phyloP scores from a whole-genome alignment of 2,329 filamentous ascomycete species.

The Colletotrichum tabaci region DNA sequence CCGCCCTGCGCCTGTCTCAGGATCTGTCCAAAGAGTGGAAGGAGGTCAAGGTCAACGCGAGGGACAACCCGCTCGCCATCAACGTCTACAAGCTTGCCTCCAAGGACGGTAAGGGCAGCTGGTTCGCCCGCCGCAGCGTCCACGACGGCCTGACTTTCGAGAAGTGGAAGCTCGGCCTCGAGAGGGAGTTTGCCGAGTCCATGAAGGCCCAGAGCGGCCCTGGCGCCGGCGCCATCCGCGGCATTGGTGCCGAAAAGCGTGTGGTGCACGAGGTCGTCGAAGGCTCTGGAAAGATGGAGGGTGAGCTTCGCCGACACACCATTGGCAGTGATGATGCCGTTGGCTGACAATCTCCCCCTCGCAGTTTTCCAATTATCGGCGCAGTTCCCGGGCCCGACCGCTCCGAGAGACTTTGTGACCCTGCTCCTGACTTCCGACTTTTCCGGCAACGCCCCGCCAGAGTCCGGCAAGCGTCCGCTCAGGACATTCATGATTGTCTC shows the following conservation, averaged over 20 bases:
- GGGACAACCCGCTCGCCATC: conserved; percentile 83
- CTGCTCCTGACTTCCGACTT: conserved; percentile 79
- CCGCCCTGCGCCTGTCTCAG: conserved; percentile 63
- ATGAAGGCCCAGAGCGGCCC: conserved; percentile 79
- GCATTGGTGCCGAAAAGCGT: conserved; percentile 85
- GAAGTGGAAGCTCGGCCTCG: conserved; percentile 83
- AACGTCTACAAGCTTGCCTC: conserved; percentile 84
- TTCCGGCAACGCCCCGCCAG: conserved; percentile 54
- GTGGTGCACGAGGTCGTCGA: conserved; percentile 75
- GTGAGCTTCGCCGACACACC: conserved; percentile 54
- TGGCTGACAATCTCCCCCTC: conserved; percentile 32
- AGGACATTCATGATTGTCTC: conserved; percentile 91
- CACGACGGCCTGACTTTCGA: conserved; percentile 84
- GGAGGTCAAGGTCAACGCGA: conserved; percentile 79
- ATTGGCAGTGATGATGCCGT: conserved; percentile 22
- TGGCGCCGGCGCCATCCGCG: conserved; percentile 82
- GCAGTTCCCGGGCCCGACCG: conserved; percentile 90
- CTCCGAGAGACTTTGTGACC: conserved; percentile 89
- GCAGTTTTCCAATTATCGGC: conserved; percentile 88
- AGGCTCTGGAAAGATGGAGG: conserved; percentile 74
- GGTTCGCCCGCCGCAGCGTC: conserved; percentile 90
- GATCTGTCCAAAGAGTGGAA: conserved; percentile 89
- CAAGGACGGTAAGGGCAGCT: conserved; percentile 86
- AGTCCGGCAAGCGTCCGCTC: conserved; percentile 57
- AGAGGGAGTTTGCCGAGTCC: conserved; percentile 85